Evolutionary conservation across 2,329 filamentous ascomycete species (phyloP), one percentile per base, ranked within the genome.

Genomic region (Cadophora sp.): DNA sequence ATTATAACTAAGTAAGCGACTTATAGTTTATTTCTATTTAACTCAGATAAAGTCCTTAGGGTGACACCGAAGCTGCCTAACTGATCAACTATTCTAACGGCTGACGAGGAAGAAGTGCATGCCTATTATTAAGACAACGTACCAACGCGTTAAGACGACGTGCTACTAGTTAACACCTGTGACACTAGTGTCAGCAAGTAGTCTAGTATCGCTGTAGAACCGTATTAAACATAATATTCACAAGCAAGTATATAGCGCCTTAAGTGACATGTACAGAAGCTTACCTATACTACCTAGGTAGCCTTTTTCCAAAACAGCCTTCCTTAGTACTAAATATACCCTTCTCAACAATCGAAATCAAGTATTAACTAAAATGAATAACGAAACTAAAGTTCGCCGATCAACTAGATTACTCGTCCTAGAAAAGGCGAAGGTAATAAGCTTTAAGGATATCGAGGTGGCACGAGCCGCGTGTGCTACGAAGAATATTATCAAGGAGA

Each of bases 391-490:
- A 67, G 56, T 67, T 65, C 66, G 69, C 61, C 60, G 65, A 66
- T 72, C 50, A 63, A 71, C 66, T 19, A 69, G 26, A 62, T 62
- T 66, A n/a, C 16, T 62, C 2, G 64, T 71, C 50, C 66, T 73
- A 65, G 69, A 61, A 29, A 67, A 68, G 48, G 68, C 59, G 1
- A 72, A 79, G 64, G 68, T 68, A 8, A 70, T 71, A 2, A 76
- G 73, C 11, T 83, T 80, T 66, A 74, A 79, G 55, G 72, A 80
- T 66, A 51, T 75, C 26, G 68, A 60, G 40, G 62, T 65, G 62
- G 70, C 70, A 69, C 67, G 70, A 71, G 68, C 62, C 31, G 50
- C 16, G 46, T 29, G 43, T 68, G 37, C 58, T 63, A 51, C 55
- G 51, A 62, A 67, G 65, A 62, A 65, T 56, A 48, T 56, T n/a